A percentile compares a stretch with the other conserved stretches of the same genome.
phyloP scores from a whole-genome alignment of 176 grass and related monocot genomes.

The Pharus latifolius region DNA sequence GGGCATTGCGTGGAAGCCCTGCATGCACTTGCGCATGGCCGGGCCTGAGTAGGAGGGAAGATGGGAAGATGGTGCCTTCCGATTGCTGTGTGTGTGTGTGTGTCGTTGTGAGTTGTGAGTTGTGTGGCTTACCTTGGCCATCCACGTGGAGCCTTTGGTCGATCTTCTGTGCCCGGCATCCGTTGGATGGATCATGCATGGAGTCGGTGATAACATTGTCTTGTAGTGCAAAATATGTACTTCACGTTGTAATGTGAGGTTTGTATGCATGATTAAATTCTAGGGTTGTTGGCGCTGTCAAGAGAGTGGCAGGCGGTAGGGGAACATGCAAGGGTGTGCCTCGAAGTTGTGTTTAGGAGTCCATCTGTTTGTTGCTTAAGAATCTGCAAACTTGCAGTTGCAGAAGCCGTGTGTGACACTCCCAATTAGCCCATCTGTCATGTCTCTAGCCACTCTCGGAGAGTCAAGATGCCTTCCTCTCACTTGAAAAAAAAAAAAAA shows the following conservation, averaged over 20 bases:
- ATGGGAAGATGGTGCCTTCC: neutral
- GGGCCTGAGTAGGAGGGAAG: no score
- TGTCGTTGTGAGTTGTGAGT: no score
- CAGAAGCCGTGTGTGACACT: neutral
- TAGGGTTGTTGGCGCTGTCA: neutral
- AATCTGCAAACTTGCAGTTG: neutral
- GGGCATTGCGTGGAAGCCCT: no score
- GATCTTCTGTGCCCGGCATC: no score
- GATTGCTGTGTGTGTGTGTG: no score
- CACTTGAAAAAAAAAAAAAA: neutral
- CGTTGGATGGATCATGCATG: no score
- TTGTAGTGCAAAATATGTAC: no score
- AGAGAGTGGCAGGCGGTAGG: neutral
- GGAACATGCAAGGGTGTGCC: neutral
- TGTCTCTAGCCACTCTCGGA: conserved; percentile 7
- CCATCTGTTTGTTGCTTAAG: neutral
- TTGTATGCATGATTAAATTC: conserved; percentile 12
- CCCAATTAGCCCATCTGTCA: conserved; percentile 11
- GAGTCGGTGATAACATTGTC: no score
- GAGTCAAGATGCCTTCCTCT: neutral
- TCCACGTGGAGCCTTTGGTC: no score
- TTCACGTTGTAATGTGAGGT: no score
- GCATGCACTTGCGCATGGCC: no score
- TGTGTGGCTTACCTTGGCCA: no score
- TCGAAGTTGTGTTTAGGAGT: neutral